Conservation (phyloP, 108 stramenopile species). For the Skeletonema costatum region DNA sequence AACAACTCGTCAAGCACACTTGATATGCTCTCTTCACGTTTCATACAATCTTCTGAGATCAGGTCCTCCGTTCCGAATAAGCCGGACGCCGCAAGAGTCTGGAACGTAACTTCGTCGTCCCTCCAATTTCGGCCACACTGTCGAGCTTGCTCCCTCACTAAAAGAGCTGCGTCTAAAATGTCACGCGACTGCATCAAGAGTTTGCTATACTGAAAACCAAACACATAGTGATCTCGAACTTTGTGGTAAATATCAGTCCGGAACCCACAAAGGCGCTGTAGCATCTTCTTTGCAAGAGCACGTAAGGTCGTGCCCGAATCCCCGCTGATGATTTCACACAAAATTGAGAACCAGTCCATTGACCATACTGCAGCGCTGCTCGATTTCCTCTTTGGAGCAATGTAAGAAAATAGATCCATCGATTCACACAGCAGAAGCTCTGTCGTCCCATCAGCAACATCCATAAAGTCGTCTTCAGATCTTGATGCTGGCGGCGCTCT, state of each 20-base stretch:
- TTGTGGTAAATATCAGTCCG: slow-evolving; percentile 60
- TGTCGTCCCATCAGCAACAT: slow-evolving; percentile 5
- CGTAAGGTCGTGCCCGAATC: slow-evolving; percentile 31
- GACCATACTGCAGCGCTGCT: slow-evolving; percentile 12
- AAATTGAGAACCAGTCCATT: slow-evolving; percentile 65
- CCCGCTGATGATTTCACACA: slow-evolving; percentile 69
- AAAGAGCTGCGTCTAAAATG: slow-evolving; percentile 49
- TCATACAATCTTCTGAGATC: slow-evolving; percentile 65
- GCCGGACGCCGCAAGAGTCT: slow-evolving; percentile 44
- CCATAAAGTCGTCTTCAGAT: slow-evolving; percentile 5
- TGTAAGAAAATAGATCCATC: slow-evolving; percentile 51
- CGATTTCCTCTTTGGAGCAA: slow-evolving; percentile 34
- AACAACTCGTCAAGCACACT: slow-evolving; percentile 65
- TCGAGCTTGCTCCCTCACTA: slow-evolving; percentile 60
- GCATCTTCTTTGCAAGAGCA: slow-evolving; percentile 54
- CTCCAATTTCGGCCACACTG: slow-evolving; percentile 62
- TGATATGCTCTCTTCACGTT: slow-evolving; percentile 34
- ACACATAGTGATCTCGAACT: slow-evolving; percentile 76
- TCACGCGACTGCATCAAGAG: slow-evolving; percentile 42
- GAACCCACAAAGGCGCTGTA: slow-evolving; percentile 72
- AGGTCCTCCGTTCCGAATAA: slow-evolving; percentile 76
- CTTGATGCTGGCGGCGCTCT: slow-evolving; percentile 3
- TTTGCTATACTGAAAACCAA: slow-evolving; percentile 59
- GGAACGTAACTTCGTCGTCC: slow-evolving; percentile 42
- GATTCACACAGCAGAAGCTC: slow-evolving; percentile 37